These are phyloP conservation scores for Aspergillus quadricinctus DNA, from an alignment of 2,329 filamentous ascomycete species.

Conservation along the genomic window DNA sequence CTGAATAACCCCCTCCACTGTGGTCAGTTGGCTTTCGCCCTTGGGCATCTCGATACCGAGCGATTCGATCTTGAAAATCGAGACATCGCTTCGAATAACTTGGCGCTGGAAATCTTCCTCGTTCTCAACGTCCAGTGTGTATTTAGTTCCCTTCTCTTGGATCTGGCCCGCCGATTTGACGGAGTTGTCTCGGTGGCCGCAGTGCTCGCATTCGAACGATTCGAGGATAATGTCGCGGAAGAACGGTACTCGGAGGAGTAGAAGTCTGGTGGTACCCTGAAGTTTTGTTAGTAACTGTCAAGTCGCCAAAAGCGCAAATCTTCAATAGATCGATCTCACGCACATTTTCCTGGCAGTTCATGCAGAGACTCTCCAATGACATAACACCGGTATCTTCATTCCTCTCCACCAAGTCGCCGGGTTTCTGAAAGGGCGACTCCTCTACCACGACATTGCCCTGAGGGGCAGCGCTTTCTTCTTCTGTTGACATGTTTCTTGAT, in stretches of 20 bases:
- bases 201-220: conserved; percentile 91
- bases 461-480: conserved; percentile 13
- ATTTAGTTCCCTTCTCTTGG: conserved; percentile 81
- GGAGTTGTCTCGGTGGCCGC: conserved; percentile 84
- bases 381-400: conserved; percentile 42
- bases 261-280: conserved; percentile 76
- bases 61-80: conserved; percentile 80
- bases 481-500: conserved; percentile 21
- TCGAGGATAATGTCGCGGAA: conserved; percentile 97
- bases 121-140: conserved; percentile 72
- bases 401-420: conserved; percentile 35
- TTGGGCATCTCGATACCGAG: conserved; percentile 89
- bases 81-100: conserved; percentile 87
- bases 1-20: conserved; percentile 80
- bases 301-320: neutral
- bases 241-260: conserved; percentile 90
- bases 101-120: conserved; percentile 75
- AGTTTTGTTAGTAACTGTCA: conserved; percentile 9
- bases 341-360: conserved; percentile 80
- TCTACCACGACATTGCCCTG: conserved; percentile 17
- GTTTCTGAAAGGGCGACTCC: conserved; percentile 35
- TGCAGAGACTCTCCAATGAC: conserved; percentile 67
- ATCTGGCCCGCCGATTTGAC: conserved; percentile 90
- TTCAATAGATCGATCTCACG: conserved; percentile 39
- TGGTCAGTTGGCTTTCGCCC: conserved; percentile 86